Conservation (phyloP, 176 grass and related monocot genomes). For the Triticum timopheevii region DNA sequence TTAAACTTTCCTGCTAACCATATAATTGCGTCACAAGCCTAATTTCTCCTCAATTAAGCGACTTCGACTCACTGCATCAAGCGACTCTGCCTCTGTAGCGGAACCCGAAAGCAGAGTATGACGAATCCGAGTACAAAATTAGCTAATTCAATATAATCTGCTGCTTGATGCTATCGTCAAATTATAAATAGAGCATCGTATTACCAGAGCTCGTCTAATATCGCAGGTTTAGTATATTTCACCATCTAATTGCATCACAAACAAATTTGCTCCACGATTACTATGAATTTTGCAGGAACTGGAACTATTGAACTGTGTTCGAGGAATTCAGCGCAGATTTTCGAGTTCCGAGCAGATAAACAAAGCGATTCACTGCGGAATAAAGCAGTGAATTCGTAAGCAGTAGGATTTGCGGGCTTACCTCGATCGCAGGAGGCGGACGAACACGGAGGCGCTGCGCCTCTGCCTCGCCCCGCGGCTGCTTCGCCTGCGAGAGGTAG, state of each 20-base stretch:
- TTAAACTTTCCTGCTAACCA: neutral
- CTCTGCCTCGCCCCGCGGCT: conserved; percentile 14
- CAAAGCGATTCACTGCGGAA: neutral
- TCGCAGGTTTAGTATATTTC: neutral
- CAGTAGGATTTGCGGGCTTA: conserved; percentile 20
- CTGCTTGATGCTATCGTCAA: neutral
- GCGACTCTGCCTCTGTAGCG: neutral
- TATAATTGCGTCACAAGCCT: neutral
- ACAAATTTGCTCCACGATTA: conserved; percentile 1
- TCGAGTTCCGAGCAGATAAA: neutral
- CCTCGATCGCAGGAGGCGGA: conserved; percentile 31
- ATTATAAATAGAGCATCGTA: neutral
- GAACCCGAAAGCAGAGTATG: neutral
- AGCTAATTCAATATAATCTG: neutral
- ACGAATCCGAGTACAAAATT: conserved; percentile 1
- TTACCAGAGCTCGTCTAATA: neutral
- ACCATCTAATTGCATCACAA: conserved; percentile 11
- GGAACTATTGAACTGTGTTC: neutral
- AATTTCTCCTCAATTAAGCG: neutral
- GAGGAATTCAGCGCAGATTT: neutral
- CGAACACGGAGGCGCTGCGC: conserved; percentile 54
- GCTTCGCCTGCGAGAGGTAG: conserved; percentile 37
- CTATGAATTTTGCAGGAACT: conserved; percentile 10
- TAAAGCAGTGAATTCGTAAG: neutral
- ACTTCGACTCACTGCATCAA: neutral